Percentiles rank a stretch among this genome's conserved stretches.
Conservation (phyloP, 768 basidiomycete genomes). For the Phylloporus arenicola region DNA sequence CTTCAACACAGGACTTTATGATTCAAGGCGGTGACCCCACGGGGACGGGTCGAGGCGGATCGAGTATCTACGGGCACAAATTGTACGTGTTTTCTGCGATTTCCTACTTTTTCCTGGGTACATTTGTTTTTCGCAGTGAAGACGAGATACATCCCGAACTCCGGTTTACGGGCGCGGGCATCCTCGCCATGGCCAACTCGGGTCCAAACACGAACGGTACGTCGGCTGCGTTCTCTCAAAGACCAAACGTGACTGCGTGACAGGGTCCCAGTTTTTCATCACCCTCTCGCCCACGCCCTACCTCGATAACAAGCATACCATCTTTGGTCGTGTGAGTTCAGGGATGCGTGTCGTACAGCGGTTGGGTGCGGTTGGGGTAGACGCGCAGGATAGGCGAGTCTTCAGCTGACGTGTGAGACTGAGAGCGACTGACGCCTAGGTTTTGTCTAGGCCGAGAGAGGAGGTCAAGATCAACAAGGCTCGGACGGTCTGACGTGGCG, state of each 20-base stretch:
- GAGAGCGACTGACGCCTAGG: not conserved
- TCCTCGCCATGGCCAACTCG: constrained; percentile 96
- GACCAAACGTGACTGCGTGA: constrained; percentile 16
- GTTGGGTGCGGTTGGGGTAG: constrained; percentile 84
- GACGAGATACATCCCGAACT: constrained; percentile 90
- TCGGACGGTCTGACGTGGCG: constrained; percentile 19
- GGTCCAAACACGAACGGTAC: constrained; percentile 87
- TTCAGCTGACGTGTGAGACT: not conserved
- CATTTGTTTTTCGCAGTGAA: constrained; percentile 42
- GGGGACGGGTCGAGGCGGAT: constrained; percentile 89
- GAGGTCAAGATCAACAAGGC: constrained; percentile 90
- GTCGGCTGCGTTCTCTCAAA: not conserved
- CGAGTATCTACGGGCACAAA: constrained; percentile 83
- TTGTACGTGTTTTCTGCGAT: constrained; percentile 48
- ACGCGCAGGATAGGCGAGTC: constrained; percentile 78
- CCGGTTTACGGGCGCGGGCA: constrained; percentile 93
- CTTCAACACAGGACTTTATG: constrained; percentile 77
- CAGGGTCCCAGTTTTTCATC: constrained; percentile 95
- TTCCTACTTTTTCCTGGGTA: not conserved
- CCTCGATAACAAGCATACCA: constrained; percentile 81
- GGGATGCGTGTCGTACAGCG: constrained; percentile 94
- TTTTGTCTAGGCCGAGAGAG: constrained; percentile 47
- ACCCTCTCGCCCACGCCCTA: constrained; percentile 79
- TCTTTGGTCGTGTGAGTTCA: constrained; percentile 83
- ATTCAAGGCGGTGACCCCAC: constrained; percentile 95